Evolutionary conservation across 805 yeast species (phyloP).

Genomic region (Isabelozyma rhagii): DNA sequence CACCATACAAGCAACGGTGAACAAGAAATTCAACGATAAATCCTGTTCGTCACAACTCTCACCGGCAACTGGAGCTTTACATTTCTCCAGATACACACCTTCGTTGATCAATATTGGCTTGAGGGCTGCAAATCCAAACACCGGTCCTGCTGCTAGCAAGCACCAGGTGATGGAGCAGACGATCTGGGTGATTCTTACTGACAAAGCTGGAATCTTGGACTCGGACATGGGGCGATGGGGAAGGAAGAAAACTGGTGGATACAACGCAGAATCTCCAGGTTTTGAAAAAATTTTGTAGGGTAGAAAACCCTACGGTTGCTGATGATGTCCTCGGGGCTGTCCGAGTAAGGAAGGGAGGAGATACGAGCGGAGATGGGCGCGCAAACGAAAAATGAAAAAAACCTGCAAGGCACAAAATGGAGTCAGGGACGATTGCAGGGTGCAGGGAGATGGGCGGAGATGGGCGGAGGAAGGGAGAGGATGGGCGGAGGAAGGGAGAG

Average conservation of each 20-base stretch:
- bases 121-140: slow-evolving; percentile 59
- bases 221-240: slow-evolving; percentile 1
- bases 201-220: slow-evolving; percentile 9
- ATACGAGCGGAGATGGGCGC: no score
- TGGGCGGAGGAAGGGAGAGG: not conserved
- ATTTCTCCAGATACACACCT: slow-evolving; percentile 31
- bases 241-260: not conserved
- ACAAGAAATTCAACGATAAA: slow-evolving; percentile 73
- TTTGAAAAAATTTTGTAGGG: not conserved
- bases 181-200: slow-evolving; percentile 50
- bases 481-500: no score
- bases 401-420: not conserved
- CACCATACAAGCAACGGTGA: slow-evolving; percentile 81
- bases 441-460: not conserved
- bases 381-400: no score
- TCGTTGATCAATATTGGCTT: slow-evolving; percentile 51
- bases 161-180: slow-evolving; percentile 54
- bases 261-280: not conserved
- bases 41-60: slow-evolving; percentile 70
- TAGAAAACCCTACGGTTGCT: not conserved
- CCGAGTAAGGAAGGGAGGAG: not conserved
- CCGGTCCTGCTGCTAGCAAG: slow-evolving; percentile 54
- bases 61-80: not conserved
- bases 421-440: not conserved
- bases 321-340: not conserved